phyloP scores from a whole-genome alignment of 1,284 basidiomycete genomes.

The Tilletia setariae region DNA sequence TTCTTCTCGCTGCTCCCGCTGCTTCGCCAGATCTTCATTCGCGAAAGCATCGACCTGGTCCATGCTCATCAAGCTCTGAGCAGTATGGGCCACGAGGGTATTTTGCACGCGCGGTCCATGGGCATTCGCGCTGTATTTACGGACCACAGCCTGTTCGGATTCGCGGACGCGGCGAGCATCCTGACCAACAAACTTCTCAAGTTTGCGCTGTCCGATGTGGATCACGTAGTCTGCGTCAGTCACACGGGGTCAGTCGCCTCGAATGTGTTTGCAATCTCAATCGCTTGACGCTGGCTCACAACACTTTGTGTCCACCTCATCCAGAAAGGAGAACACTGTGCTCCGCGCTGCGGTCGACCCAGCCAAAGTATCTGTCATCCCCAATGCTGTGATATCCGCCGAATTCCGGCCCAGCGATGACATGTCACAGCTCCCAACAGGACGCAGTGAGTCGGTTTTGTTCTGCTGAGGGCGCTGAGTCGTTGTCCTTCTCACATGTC shows the following conservation, averaged over 20 bases:
- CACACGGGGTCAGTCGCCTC: constrained; percentile 73
- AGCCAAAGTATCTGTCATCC: constrained; percentile 62
- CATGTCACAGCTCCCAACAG: constrained; percentile 16
- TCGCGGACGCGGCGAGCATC: constrained; percentile 92
- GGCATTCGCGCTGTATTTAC: constrained; percentile 83
- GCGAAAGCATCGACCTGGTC: constrained; percentile 81
- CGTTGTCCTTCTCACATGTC: neutral
- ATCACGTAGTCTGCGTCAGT: constrained; percentile 93
- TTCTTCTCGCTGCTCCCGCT: constrained; percentile 89
- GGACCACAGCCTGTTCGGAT: constrained; percentile 93
- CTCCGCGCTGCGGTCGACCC: constrained; percentile 67
- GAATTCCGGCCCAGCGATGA: constrained; percentile 63
- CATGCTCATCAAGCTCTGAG: constrained; percentile 90
- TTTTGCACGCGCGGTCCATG: constrained; percentile 68
- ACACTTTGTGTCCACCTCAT: no score
- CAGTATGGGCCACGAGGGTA: constrained; percentile 84
- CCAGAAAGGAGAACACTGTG: constrained; percentile 77
- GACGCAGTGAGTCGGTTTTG: constrained; percentile 12
- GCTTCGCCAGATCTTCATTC: constrained; percentile 78
- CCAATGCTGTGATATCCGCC: constrained; percentile 85
- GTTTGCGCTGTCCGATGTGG: constrained; percentile 80
- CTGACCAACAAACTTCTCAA: constrained; percentile 92
- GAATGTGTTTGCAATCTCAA: neutral
- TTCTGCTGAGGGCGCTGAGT: neutral
- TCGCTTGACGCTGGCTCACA: no score